Base-by-base conservation (phyloP, 192 early-diverging fungal species). In the Coemansia aciculifera region DNA sequence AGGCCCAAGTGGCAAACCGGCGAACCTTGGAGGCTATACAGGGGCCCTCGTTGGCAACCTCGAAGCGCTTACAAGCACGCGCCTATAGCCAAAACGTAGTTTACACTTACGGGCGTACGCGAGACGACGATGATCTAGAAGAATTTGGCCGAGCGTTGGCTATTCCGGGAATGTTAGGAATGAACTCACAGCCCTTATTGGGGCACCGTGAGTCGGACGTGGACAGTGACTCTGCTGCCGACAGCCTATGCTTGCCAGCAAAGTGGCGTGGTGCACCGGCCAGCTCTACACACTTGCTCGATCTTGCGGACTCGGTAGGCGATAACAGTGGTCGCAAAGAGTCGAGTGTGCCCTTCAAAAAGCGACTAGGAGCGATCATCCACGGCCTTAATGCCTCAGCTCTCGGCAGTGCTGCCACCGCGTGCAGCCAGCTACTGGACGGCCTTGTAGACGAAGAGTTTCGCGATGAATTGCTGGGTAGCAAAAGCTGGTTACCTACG, bases 51-150 rank as follows among this genome's bases (percentile, higher is more conserved):
- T 43, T 67, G 6, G 75, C 72, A 3, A 77, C 80, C 0, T 77
- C 69, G 17, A 83, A 72, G 66, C 75, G 80, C 21, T 48, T 83
- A 24, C 80, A 83, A 59, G 64, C 65, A 29, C 71, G 75, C 2
- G 69, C 80, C 4, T 67, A 65, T 40, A 59, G 61, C 6, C 75
- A 76, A 29, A 74, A 83, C 24, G 80, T 83, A 2, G 80, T 83
- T 0, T 83, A 71, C 39, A 83, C 72, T 13, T 83, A 83, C 38
- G 80, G 80, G 5, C 80, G 75, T 57, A 29, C 69, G n/a, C 80
- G 75, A 13, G 59, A 62, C 19, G 71, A 66, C 29, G 75, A 71
- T 5, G 59, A 62, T 6, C 44, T 74, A 40, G 61, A 59, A 10
- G 61, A 66, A 10, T 65, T 77, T 54, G 38, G 63, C 11, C 74